Percentiles rank a stretch among this genome's conserved stretches.
phyloP scores from a whole-genome alignment of 768 basidiomycete species.

The Cystobasidium tubakii region DNA sequence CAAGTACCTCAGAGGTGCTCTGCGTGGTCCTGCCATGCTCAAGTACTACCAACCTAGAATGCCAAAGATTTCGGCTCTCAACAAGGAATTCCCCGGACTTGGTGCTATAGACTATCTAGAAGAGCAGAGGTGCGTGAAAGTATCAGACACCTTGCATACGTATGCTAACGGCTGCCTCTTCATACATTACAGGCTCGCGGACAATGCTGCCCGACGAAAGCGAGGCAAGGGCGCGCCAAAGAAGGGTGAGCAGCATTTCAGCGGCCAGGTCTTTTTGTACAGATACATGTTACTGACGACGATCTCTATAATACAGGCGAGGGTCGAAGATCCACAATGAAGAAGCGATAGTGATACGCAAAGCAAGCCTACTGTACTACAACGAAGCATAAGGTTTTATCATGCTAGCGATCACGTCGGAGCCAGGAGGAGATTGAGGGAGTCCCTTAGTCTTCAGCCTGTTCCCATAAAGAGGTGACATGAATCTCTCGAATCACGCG shows the following conservation, averaged over 20 bases:
- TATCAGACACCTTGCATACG: neutral
- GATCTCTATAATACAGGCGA: neutral
- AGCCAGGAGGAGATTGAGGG: neutral
- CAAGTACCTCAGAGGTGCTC: conserved; percentile 75
- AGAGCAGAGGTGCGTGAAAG: conserved; percentile 31
- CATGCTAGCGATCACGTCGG: neutral
- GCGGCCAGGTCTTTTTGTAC: no score
- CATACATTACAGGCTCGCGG: conserved; percentile 14
- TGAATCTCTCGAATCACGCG: no score
- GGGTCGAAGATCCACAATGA: conserved; percentile 23
- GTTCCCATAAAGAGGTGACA: neutral
- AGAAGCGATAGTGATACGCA: conserved; percentile 12
- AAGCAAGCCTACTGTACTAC: neutral
- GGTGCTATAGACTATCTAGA: conserved; percentile 17
- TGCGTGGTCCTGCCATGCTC: conserved; percentile 79
- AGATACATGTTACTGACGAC: neutral
- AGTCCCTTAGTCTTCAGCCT: neutral
- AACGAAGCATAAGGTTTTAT: neutral
- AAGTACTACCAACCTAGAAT: conserved; percentile 59
- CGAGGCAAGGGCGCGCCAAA: conserved; percentile 34
- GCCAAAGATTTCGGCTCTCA: conserved; percentile 16
- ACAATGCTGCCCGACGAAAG: conserved; percentile 17
- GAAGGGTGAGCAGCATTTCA: conserved; percentile 25
- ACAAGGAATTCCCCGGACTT: conserved; percentile 6
- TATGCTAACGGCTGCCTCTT: conserved; percentile 7